Evolutionary conservation across 2,329 filamentous ascomycete genomes (phyloP).

Genomic region (Achaetomium macrosporum): DNA sequence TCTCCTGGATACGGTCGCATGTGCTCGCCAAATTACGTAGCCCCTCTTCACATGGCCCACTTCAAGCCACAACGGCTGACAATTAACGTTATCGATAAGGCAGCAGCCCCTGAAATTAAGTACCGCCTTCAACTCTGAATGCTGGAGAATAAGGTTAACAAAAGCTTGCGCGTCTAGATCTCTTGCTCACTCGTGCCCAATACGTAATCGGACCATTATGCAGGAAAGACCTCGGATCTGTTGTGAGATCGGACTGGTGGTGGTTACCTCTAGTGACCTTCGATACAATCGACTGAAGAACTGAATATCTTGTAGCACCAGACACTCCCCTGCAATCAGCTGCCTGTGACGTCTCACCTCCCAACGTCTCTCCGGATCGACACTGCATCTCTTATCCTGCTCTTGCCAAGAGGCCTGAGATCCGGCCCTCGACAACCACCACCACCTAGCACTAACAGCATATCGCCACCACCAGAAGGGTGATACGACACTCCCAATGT

Average conservation of each 20-base stretch:
- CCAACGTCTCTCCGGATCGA: not conserved
- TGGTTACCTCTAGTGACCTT: too few relatives aligned
- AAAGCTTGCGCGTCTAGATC: too few relatives aligned
- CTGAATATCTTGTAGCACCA: not conserved
- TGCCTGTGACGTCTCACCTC: constrained; percentile 13
- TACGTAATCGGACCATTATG: too few relatives aligned
- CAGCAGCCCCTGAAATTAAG: not conserved
- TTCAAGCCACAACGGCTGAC: constrained; percentile 14
- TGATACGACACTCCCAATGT: constrained; percentile 12
- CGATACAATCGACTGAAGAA: too few relatives aligned
- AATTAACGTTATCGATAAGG: constrained; percentile 23
- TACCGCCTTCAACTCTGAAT: not conserved
- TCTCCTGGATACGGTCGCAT: constrained; percentile 19
- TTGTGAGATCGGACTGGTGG: too few relatives aligned
- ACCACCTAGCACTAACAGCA: not conserved
- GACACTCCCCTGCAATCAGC: not conserved
- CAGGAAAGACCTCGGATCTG: too few relatives aligned
- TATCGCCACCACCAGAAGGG: not conserved
- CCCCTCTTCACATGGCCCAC: constrained; percentile 16
- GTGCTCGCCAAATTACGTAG: constrained; percentile 24
- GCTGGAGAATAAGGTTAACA: too few relatives aligned
- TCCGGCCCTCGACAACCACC: not conserved
- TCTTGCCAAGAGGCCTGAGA: not conserved
- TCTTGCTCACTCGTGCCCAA: too few relatives aligned
- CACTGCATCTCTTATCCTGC: not conserved